Conservation (phyloP, 352 stramenopile species). For the Pythium sp. region DNA sequence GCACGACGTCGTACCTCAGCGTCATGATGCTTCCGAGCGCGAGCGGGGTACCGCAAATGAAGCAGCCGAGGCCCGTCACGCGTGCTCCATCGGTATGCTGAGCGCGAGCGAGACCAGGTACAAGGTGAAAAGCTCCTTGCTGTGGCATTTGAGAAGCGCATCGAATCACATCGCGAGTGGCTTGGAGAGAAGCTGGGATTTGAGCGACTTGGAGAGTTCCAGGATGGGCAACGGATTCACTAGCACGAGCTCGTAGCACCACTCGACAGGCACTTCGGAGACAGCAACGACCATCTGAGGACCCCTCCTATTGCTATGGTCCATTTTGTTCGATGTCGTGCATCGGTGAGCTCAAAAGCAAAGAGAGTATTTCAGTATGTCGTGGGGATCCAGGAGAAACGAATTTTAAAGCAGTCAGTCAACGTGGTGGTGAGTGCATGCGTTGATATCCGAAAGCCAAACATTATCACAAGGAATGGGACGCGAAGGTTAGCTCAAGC, state of each 20-base stretch:
- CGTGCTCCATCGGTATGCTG: slow-evolving; percentile 17
- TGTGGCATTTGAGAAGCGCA: slow-evolving; percentile 22
- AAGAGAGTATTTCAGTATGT: too few relatives aligned
- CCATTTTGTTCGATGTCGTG: too few relatives aligned
- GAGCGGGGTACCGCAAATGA: slow-evolving; percentile 17
- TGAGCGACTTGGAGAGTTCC: slow-evolving; percentile 32
- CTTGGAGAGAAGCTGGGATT: slow-evolving; percentile 17
- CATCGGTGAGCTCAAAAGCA: too few relatives aligned
- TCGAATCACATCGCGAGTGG: slow-evolving; percentile 14
- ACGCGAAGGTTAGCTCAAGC: too few relatives aligned
- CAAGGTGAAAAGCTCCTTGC: slow-evolving; percentile 7
- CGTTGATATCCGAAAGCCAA: too few relatives aligned
- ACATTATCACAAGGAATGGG: too few relatives aligned
- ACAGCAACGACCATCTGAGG: background rate
- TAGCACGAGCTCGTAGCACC: slow-evolving; percentile 26
- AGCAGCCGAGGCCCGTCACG: slow-evolving; percentile 10
- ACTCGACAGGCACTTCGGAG: background rate
- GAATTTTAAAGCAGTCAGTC: too few relatives aligned
- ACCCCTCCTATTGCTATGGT: too few relatives aligned
- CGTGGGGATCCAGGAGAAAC: too few relatives aligned
- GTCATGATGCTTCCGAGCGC: too few relatives aligned
- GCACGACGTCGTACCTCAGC: too few relatives aligned
- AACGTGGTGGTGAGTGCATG: too few relatives aligned
- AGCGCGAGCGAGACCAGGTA: slow-evolving; percentile 19
- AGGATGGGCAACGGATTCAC: slow-evolving; percentile 19